Evolutionary conservation across 495 filamentous ascomycete genomes (phyloP).

Genomic region (Penicillium diatomitis): DNA sequence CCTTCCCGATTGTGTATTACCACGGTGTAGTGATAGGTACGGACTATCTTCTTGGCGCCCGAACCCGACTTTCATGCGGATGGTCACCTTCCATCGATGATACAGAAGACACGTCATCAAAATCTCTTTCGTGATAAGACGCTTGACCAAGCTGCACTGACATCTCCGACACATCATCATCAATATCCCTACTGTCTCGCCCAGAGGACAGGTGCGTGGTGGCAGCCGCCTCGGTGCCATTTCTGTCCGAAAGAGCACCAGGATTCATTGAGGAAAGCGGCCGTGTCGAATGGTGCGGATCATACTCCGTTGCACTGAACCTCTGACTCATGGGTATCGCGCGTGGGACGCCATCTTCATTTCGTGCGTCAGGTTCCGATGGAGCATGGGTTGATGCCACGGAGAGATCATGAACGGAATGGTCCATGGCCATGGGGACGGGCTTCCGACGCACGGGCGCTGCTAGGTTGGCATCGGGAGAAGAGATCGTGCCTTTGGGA

Average conservation of each 20-base stretch:
- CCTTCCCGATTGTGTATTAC: too few relatives aligned
- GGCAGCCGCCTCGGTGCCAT: background rate
- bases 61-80: background rate
- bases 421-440: too few relatives aligned
- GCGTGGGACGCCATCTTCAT: slow-evolving; percentile 8
- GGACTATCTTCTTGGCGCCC: background rate
- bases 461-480: background rate
- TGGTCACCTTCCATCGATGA: slow-evolving; percentile 23
- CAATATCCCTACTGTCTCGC: slow-evolving; percentile 9
- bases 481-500: background rate
- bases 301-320: slow-evolving; percentile 6
- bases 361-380: background rate
- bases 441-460: background rate
- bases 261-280: background rate
- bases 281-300: slow-evolving; percentile 2
- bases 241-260: background rate
- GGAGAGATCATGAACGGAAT: too few relatives aligned
- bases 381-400: background rate
- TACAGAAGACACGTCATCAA: slow-evolving; percentile 30
- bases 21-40: too few relatives aligned
- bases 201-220: slow-evolving; percentile 20
- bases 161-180: slow-evolving; percentile 23
- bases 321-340: slow-evolving; percentile 11
- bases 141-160: slow-evolving; percentile 17
- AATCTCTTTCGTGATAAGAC: slow-evolving; percentile 5